A percentile compares a stretch with the other conserved stretches of the same genome.
phyloP scores from a whole-genome alignment of 2,329 filamentous ascomycete genomes.

The Capronia coronata region DNA sequence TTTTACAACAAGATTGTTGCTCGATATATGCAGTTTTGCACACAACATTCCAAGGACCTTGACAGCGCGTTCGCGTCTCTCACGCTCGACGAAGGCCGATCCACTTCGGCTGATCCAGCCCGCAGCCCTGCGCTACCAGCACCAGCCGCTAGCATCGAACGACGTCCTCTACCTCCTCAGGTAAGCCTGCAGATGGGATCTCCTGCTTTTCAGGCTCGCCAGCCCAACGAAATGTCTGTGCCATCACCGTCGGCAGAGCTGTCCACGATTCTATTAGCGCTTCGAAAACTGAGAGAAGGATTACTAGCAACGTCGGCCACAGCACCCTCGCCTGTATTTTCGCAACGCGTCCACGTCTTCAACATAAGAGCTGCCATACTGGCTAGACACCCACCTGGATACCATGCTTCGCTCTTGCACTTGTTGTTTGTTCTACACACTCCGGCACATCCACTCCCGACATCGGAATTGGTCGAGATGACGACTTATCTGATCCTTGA shows the following conservation, averaged over 20 bases:
- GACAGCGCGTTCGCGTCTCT: constrained; percentile 68
- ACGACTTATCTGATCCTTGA: constrained; percentile 78
- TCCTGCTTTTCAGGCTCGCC: constrained; percentile 5
- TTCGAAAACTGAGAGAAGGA: constrained; percentile 87
- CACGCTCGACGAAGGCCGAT: constrained; percentile 33
- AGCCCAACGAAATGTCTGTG: constrained; percentile 20
- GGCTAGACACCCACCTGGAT: constrained; percentile 75
- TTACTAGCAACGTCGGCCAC: constrained; percentile 66
- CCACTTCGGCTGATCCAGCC: constrained; percentile 35
- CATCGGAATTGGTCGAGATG: constrained; percentile 70
- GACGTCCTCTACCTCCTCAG: not conserved
- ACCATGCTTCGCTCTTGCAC: constrained; percentile 78
- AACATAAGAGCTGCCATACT: constrained; percentile 79
- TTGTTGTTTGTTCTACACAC: constrained; percentile 66
- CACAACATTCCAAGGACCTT: constrained; percentile 65
- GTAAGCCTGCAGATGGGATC: not conserved
- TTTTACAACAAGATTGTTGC: constrained; percentile 86
- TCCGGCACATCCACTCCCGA: constrained; percentile 58
- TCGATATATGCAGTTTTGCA: constrained; percentile 84
- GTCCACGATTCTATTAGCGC: constrained; percentile 67
- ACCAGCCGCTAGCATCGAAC: constrained; percentile 1
- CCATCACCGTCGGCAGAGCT: constrained; percentile 54
- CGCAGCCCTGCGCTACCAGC: constrained; percentile 34
- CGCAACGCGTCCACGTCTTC: constrained; percentile 85
- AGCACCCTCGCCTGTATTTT: constrained; percentile 65